Base-by-base conservation (phyloP, 495 filamentous ascomycete species). In the Pseudotulostoma volvatum region DNA sequence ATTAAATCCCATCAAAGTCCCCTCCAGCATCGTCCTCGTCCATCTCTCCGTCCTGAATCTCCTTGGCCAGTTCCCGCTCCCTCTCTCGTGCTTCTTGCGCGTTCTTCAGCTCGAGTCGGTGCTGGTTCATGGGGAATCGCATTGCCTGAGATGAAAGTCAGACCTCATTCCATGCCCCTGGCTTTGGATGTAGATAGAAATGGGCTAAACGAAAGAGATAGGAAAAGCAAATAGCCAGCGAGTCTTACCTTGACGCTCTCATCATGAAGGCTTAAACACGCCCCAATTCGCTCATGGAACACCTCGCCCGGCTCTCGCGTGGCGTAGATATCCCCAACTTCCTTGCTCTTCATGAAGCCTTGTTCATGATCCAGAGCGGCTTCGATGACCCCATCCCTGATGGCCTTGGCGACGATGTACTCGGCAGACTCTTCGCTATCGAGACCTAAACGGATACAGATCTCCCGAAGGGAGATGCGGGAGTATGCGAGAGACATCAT, bases 401-500 rank as follows among this genome's bases (percentile, higher is more conserved):
- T 96, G 21, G 90, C 92, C 67, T 97, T 97, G 33, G 90, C 90
- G 20, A 96, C 92, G 56, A 97, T 96, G 59, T 97, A 97, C 61
- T 97, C 90, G 14, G 90, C 90, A 36, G 79, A 88, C 66, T 97
- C 86, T 55, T 97, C 90, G 45, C 77, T 85, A 39, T 84, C 81
- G n/a, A 97, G 63, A 31, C 84, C 79, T 38, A 97, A 68, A 34
- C 90, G 81, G 43, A 95, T 82, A 65, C 92, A 96, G 44, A 97
- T 97, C 52, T 97, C 90, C 38, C 90, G 76, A 33, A 97, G 71
- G n/a, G 86, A 93, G 53, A 97, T 97, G 41, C 86, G 79, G 37
- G 87, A 93, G 62, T 97, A 97, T 37, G 85, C 90, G 51, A 97
- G 66, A 19, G 87, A 94, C 77, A 97, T 94, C 84, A 94, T 95